Evolutionary conservation across 768 basidiomycete species (phyloP).

Genomic region (Tylopilus felleus): DNA sequence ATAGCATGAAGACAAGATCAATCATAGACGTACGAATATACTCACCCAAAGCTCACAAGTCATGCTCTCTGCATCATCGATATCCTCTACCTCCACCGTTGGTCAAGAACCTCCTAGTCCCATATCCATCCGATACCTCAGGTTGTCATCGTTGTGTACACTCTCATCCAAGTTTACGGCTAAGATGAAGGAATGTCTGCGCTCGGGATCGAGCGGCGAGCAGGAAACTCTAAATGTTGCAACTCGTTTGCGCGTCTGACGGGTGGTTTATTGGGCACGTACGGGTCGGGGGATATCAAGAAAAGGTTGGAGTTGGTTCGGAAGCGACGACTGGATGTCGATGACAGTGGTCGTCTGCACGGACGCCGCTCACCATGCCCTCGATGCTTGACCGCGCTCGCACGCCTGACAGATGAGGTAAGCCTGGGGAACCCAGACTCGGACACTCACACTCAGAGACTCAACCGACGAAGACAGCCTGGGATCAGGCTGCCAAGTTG

Average conservation of each 20-base stretch:
- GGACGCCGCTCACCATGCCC: too few species aligned
- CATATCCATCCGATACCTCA: conserved; percentile 72
- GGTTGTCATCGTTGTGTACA: conserved; percentile 72
- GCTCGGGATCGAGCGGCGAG: conserved; percentile 61
- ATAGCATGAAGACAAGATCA: conserved; percentile 51
- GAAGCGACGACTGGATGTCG: conserved; percentile 28
- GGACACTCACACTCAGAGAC: conserved; percentile 48
- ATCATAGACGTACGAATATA: conserved; percentile 20
- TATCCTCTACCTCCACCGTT: conserved; percentile 51
- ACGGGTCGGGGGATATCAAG: conserved; percentile 65
- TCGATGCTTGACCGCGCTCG: too few species aligned
- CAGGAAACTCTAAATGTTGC: conserved; percentile 69
- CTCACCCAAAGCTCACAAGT: conserved; percentile 75
- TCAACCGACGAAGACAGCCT: conserved; percentile 74
- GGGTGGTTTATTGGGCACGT: conserved; percentile 77
- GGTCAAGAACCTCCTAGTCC: conserved; percentile 52
- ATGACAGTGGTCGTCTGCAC: too few species aligned
- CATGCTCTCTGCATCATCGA: conserved; percentile 52
- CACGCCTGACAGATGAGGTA: too few species aligned
- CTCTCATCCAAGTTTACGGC: conserved; percentile 86
- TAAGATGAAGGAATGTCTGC: conserved; percentile 79
- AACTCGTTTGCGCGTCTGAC: conserved; percentile 77
- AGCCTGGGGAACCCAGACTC: too few species aligned
- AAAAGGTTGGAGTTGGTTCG: conserved; percentile 50
- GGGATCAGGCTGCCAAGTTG: conserved; percentile 60